A percentile compares a stretch with the other conserved stretches of the same genome.
Evolutionary conservation across 2,329 filamentous ascomycete genomes (phyloP).

Genomic region (Cytospora piceae): DNA sequence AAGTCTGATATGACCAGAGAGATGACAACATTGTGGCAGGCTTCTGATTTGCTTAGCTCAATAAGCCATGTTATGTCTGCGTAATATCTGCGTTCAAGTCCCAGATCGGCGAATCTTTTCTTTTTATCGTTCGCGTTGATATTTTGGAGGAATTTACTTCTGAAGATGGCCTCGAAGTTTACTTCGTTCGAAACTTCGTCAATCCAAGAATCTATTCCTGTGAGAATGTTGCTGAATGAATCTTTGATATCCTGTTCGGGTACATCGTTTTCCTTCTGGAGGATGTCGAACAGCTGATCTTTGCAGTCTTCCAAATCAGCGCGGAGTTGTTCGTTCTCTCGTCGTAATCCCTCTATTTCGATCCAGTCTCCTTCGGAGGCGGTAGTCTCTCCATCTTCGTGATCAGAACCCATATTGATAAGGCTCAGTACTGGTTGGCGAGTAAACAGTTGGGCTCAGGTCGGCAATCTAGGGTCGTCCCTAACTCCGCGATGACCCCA

Average conservation of each 20-base stretch:
- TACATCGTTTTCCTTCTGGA: not conserved
- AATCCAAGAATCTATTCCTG: not conserved
- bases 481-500: too few relatives aligned
- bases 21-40: not conserved
- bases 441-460: not conserved
- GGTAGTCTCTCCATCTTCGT: not conserved
- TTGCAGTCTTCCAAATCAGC: not conserved
- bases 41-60: not conserved
- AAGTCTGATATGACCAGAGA: not conserved
- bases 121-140: not conserved
- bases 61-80: not conserved
- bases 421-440: not conserved
- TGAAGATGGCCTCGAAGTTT: not conserved
- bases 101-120: not conserved
- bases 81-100: not conserved
- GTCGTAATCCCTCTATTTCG: not conserved
- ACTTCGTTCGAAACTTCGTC: not conserved
- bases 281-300: not conserved
- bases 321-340: not conserved
- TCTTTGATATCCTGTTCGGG: not conserved
- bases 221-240: not conserved
- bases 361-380: not conserved
- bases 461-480: not conserved
- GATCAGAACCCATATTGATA: not conserved
- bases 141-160: not conserved